Evolutionary conservation across 257 asterid species (phyloP).

Genomic region (Solanum tacnaense): DNA sequence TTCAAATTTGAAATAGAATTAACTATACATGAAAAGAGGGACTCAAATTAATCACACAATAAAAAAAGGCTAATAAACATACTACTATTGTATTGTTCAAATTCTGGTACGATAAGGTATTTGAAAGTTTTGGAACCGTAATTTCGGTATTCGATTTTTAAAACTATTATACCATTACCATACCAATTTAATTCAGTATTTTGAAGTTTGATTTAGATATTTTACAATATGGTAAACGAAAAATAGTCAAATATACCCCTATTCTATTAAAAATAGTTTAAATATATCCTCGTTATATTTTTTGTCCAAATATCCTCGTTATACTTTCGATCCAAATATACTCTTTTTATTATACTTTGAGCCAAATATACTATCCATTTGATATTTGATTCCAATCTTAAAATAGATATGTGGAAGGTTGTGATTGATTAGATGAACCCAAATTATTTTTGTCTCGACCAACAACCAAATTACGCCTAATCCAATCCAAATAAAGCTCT

Average conservation of each 20-base stretch:
- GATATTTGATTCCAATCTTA: background rate
- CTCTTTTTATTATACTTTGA: background rate
- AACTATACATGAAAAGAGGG: background rate
- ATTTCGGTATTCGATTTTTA: too few species aligned
- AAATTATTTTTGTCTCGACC: background rate
- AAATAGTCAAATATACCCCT: too few species aligned
- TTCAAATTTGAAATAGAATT: background rate
- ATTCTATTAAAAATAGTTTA: background rate
- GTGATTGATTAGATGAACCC: background rate
- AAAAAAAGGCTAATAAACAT: too few species aligned
- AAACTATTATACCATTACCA: too few species aligned
- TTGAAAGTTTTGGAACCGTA: too few species aligned
- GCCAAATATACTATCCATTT: background rate
- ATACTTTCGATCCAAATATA: too few species aligned
- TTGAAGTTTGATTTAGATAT: background rate
- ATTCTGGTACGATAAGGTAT: too few species aligned
- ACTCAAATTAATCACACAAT: too few species aligned
- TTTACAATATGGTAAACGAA: too few species aligned
- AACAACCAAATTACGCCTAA: background rate
- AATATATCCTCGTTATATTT: background rate
- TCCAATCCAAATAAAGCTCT: background rate
- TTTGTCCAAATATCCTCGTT: background rate
- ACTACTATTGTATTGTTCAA: too few species aligned
- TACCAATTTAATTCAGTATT: too few species aligned
- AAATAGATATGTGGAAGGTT: background rate